These are phyloP conservation scores for Echinosophora koreensis DNA, from an alignment of 306 rosid species.

Conservation along the genomic window DNA sequence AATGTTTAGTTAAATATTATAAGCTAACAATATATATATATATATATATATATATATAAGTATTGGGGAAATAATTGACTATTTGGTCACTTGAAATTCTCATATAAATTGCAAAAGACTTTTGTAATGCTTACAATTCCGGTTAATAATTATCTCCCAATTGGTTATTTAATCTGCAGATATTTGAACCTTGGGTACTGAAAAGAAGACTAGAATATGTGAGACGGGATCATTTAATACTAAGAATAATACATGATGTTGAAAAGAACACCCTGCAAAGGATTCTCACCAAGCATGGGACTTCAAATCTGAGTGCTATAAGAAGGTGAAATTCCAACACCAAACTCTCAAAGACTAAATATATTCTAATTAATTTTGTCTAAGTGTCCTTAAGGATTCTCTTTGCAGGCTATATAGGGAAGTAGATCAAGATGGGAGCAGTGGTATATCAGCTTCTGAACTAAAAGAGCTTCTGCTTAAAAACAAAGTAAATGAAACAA, in stretches of 20 bases:
- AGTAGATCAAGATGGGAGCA: constrained; percentile 54
- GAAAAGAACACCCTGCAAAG: constrained; percentile 45
- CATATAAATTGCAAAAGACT: background rate
- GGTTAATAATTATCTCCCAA: background rate
- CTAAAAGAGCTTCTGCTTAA: constrained; percentile 48
- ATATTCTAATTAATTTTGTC: background rate
- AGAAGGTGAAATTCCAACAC: constrained; percentile 42
- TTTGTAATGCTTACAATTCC: background rate
- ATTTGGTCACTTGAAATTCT: background rate
- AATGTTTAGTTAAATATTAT: background rate
- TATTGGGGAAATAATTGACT: background rate
- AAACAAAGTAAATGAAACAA: constrained; percentile 43
- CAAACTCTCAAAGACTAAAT: background rate
- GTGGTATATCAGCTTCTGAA: constrained; percentile 51
- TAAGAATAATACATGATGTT: constrained; percentile 44
- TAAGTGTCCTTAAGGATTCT: background rate
- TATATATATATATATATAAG: background rate
- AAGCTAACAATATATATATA: background rate
- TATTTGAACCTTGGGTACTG: constrained; percentile 53
- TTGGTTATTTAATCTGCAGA: constrained; percentile 35
- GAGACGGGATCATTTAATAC: constrained; percentile 43
- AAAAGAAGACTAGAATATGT: constrained; percentile 52
- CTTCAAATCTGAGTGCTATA: constrained; percentile 47
- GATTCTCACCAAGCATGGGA: constrained; percentile 47
- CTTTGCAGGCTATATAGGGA: constrained; percentile 55